Conservation (phyloP, 2,329 filamentous ascomycete species). For the Tolypocladium sp. region DNA sequence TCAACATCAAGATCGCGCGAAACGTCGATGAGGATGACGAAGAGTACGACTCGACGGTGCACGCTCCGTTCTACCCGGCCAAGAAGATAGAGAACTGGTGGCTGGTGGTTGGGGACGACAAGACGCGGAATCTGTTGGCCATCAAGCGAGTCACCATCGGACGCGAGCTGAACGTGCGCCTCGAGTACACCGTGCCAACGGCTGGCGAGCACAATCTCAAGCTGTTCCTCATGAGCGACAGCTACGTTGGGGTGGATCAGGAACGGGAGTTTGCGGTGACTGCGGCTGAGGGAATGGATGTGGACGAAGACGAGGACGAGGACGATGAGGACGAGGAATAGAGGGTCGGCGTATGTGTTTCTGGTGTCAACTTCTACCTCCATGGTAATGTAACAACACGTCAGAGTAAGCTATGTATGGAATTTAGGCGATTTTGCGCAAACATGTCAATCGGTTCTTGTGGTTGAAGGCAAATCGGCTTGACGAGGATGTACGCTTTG, state of each 20-base stretch:
- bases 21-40: slow-evolving; percentile 63
- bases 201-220: slow-evolving; percentile 82
- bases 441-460: background rate
- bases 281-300: slow-evolving; percentile 88
- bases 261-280: slow-evolving; percentile 80
- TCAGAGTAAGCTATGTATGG: background rate
- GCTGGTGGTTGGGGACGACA: slow-evolving; percentile 91
- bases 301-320: slow-evolving; percentile 80
- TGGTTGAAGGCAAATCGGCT: slow-evolving; percentile 8
- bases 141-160: slow-evolving; percentile 93
- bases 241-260: slow-evolving; percentile 94
- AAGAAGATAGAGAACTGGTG: slow-evolving; percentile 98
- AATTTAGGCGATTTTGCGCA: background rate
- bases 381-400: background rate
- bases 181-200: slow-evolving; percentile 83
- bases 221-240: slow-evolving; percentile 92
- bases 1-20: slow-evolving; percentile 77
- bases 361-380: background rate
- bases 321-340: slow-evolving; percentile 47
- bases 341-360: background rate
- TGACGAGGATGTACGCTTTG: slow-evolving; percentile 12
- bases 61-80: slow-evolving; percentile 87
- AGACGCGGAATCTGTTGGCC: slow-evolving; percentile 74
- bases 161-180: slow-evolving; percentile 62
- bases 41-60: slow-evolving; percentile 73